Percentiles rank a stretch among this genome's conserved stretches.
Evolutionary conservation across 2,329 filamentous ascomycete species (phyloP).

Genomic region (Beauveria rudraprayagi): DNA sequence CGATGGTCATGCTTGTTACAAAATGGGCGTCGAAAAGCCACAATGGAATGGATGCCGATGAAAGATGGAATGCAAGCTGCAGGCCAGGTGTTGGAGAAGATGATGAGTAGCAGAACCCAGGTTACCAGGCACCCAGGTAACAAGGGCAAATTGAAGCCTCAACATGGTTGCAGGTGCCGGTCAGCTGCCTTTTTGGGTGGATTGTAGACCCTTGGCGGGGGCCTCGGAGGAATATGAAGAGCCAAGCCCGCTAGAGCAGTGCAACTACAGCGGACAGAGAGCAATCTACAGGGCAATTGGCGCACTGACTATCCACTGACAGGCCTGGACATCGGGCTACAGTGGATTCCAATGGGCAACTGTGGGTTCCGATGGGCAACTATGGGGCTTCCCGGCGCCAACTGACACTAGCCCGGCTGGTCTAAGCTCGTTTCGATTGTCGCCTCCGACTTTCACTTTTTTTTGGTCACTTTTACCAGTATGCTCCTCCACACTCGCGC

Average conservation of each 20-base stretch:
- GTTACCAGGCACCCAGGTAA: not conserved
- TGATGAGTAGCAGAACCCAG: not conserved
- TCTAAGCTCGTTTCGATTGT: not conserved
- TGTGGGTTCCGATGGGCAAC: not conserved
- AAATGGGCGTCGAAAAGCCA: no score
- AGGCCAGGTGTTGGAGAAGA: not conserved
- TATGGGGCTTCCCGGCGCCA: not conserved
- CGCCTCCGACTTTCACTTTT: no score
- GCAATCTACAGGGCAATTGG: not conserved
- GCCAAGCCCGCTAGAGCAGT: not conserved
- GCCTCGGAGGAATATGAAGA: no score
- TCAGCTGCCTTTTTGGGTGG: constrained; percentile 1
- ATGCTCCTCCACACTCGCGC: not conserved
- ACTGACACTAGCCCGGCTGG: not conserved
- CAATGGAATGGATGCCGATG: not conserved
- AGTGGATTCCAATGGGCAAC: not conserved
- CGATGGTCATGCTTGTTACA: no score
- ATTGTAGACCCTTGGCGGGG: not conserved
- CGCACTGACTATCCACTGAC: not conserved
- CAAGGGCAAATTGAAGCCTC: not conserved
- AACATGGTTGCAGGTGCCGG: not conserved
- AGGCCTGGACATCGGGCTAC: not conserved
- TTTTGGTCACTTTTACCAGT: no score
- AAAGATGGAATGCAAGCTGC: not conserved
- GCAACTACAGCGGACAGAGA: not conserved